Evolutionary conservation across 371 early-diverging fungal species (phyloP).

Genomic region (Mucor velutinosus): DNA sequence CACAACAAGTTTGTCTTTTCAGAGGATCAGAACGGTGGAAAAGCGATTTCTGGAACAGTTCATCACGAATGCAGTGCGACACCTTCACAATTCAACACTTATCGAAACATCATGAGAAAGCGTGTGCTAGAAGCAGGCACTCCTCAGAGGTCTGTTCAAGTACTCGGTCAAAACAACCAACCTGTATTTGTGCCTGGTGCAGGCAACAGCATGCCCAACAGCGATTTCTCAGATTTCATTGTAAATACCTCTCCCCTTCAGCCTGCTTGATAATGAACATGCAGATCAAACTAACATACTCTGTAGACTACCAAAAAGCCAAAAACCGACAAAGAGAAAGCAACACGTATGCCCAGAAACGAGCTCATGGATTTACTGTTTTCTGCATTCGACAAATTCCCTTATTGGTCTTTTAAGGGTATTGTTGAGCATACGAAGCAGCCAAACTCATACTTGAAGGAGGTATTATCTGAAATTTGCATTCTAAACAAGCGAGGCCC

Average conservation of each 20-base stretch:
- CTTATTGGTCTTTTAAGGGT: constrained; percentile 88
- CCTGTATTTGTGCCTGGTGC: constrained; percentile 62
- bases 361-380: constrained; percentile 87
- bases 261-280: neutral
- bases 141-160: constrained; percentile 60
- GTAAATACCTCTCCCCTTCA: constrained; percentile 42
- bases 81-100: constrained; percentile 61
- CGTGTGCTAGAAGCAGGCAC: constrained; percentile 63
- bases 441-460: constrained; percentile 81
- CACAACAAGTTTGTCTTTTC: constrained; percentile 80
- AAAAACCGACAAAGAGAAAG: constrained; percentile 62
- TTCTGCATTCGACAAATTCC: constrained; percentile 74
- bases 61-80: constrained; percentile 83
- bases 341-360: constrained; percentile 83
- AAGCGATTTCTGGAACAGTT: constrained; percentile 66
- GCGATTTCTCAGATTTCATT: constrained; percentile 55
- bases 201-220: constrained; percentile 56
- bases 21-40: constrained; percentile 55
- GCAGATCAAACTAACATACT: neutral
- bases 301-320: constrained; percentile 39
- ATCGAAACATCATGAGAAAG: constrained; percentile 77
- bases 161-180: constrained; percentile 56
- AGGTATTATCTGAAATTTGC: constrained; percentile 81
- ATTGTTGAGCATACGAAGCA: constrained; percentile 82
- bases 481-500: constrained; percentile 84